These are phyloP conservation scores for Yarrowia porcina DNA, from an alignment of 805 yeast genomes.

Conservation along the genomic window DNA sequence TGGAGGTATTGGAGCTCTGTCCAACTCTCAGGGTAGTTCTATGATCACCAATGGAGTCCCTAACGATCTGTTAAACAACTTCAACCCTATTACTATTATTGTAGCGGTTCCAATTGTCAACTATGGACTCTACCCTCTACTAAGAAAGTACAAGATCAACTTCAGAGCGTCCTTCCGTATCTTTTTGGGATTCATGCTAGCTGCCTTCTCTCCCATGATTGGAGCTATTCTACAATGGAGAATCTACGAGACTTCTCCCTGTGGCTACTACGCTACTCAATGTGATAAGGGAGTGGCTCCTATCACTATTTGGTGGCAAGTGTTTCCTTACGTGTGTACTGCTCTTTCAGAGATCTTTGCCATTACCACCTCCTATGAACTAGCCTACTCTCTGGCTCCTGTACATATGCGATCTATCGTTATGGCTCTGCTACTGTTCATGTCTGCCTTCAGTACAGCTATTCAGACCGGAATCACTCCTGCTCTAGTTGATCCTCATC, in stretches of 20 bases:
- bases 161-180: background rate
- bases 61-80: background rate
- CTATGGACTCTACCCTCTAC: background rate
- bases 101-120: background rate
- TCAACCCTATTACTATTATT: background rate
- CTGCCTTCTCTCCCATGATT: background rate
- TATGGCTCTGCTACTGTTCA: background rate
- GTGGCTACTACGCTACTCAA: background rate
- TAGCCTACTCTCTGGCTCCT: background rate
- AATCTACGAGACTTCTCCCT: background rate
- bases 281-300: background rate
- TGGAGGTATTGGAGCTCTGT: background rate
- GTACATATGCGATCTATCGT: background rate
- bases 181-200: background rate
- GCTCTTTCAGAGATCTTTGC: background rate
- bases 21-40: background rate
- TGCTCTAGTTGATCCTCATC: background rate
- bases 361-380: background rate
- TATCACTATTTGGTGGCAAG: background rate
- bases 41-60: background rate
- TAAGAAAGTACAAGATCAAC: background rate
- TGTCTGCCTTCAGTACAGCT: background rate
- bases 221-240: background rate
- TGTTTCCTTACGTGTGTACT: background rate
- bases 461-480: background rate